Evolutionary conservation across 2,329 filamentous ascomycete genomes (phyloP), one percentile per base, ranked within the genome.

Genomic region (Huntiella abstrusa): DNA sequence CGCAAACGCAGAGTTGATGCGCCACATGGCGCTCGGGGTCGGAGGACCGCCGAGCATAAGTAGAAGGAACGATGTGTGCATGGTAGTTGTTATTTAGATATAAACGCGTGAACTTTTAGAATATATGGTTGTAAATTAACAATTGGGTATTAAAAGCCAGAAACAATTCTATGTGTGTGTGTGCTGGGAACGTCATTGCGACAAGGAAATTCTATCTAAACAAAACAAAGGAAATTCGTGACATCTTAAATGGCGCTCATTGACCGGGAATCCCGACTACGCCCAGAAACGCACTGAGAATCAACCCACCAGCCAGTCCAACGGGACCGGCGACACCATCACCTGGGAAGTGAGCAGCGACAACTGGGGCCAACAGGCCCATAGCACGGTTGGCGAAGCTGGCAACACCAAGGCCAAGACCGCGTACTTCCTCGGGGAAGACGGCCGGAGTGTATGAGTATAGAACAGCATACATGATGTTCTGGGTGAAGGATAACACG

Each of bases 401-500:
- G 16, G 76, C 74, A 41, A 85, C 77, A 37, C 80, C 81, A 0
- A 75, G 80, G 4, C 79, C 81, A 0, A 79, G 81, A 4, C 80
- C 81, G 32, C 81, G 66, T 16, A 80, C 73, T 1, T 79, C 77
- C 0, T 79, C 77, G 0, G 80, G 80, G 60, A 86, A 84, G 22
- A 84, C 73, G 55, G 85, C 81, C 0, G 81, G 80, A 0, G 81
- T 84, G 57, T 83, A 85, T 5, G 80, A 77, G 57, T 83, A 85
- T 1, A 86, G 62, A 1, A 83, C 77, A 48, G 79, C 80, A 60
- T 83, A 84, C 75, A 81, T 81, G 61, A 82, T 78, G 56, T 82
- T 82, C 60, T 83, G 78, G 52, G 75, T 72, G 57, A 84, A 82
- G 8, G 79, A 75, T 57, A 81, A 75, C 52, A 79, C 64, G 51